These are phyloP conservation scores for Leccinum sublutescens DNA, from an alignment of 768 basidiomycete genomes.

Conservation along the genomic window DNA sequence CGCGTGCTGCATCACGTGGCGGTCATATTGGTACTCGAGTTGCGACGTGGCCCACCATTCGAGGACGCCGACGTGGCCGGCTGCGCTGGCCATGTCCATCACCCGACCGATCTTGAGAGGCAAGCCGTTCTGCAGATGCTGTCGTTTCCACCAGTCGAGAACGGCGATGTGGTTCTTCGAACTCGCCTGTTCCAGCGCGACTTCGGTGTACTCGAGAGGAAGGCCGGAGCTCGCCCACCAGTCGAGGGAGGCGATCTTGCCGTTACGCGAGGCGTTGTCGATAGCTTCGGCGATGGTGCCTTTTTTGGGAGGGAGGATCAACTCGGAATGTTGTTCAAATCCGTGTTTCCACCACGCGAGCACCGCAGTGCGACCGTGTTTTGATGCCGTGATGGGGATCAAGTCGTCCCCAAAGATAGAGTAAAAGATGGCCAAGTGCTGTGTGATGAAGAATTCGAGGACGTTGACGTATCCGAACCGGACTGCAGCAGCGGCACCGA, in stretches of 20 bases:
- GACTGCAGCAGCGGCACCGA: constrained; percentile 64
- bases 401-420: constrained; percentile 63
- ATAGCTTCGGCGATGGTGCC: constrained; percentile 65
- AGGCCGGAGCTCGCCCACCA: constrained; percentile 78
- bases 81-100: constrained; percentile 82
- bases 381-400: constrained; percentile 76
- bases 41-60: constrained; percentile 86
- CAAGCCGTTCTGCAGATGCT: constrained; percentile 46
- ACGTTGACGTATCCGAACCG: constrained; percentile 76
- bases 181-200: constrained; percentile 76
- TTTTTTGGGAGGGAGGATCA: constrained; percentile 53
- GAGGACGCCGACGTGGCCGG: constrained; percentile 70
- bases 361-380: constrained; percentile 67
- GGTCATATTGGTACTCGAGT: constrained; percentile 77
- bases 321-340: constrained; percentile 57
- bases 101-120: constrained; percentile 80
- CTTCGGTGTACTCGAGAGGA: constrained; percentile 73
- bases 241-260: constrained; percentile 69
- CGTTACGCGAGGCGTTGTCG: constrained; percentile 75
- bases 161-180: constrained; percentile 74
- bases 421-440: constrained; percentile 63
- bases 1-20: constrained; percentile 72
- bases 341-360: constrained; percentile 82
- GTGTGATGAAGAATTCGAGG: constrained; percentile 69
- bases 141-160: constrained; percentile 81